Evolutionary conservation across 2,329 filamentous ascomycete species (phyloP), one percentile per base, ranked within the genome.

Genomic region (Colletotrichum euphorbiae): DNA sequence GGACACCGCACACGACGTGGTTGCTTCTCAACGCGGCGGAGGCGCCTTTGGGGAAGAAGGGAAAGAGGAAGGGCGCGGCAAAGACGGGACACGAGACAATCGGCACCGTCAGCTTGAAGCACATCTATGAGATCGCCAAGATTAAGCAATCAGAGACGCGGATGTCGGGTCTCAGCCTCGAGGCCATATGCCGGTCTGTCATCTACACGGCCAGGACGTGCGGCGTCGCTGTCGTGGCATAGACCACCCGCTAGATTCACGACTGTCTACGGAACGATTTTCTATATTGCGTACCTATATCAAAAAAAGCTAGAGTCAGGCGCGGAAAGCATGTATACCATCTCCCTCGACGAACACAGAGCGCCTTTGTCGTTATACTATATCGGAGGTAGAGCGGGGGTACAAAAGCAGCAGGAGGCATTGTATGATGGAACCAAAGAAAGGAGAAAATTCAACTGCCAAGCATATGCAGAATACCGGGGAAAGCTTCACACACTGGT

Each of bases 111-210:
- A 96, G 91, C 75, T 82, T 99, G 75, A 99, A 99, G 85, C 96
- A 99, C 81, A 84, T 99, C 21, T 98, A 94, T 81, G 95, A 98
- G 83, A 98, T 99, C 80, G 96, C 96, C 72, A 94, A 93, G 85
- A 97, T 99, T 76, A 99, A 99, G 87, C 91, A 93, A 73, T 83
- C 86, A 60, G 93, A 96, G 80, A 82, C 90, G 70, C 86, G 93
- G 67, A 80, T 95, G 70, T 93, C 91, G 2, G 92, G 91, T 2
- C 77, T 93, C 74, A 85, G 87, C 54, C 79, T 94, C 60, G 85
- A 93, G 77, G 90, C 90, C 1, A 76, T 95, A 31, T 93, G 91
- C 81, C 90, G 87, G 80, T 88, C 89, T 62, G 84, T 95, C 69
- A 93, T 95, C 72, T 90, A 84, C 72, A 90, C 93, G 79, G 90